Base-by-base conservation (phyloP, 2,329 filamentous ascomycete species). In the Eurotiales sp. region DNA sequence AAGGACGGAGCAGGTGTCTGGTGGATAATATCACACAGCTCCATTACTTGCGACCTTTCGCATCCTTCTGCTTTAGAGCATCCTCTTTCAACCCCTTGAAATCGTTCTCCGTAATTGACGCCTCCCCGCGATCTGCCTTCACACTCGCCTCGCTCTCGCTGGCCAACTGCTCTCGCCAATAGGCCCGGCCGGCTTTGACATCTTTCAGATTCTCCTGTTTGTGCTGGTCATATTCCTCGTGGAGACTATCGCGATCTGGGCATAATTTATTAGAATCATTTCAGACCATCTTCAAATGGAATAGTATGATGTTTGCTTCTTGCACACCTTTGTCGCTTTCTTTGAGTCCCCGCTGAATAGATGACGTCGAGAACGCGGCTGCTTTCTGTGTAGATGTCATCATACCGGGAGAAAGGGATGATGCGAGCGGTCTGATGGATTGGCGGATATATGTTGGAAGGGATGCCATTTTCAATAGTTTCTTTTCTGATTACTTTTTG, bases 151-250 rank as follows among this genome's bases (percentile, higher is more conserved):
- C 89, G 69, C 85, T 88, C 70, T 89, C 83, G 45, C 84, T 87
- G 3, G 88, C 88, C 45, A 95, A 76, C 66, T 86, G 84, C 19
- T 85, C 77, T 72, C 87, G 86, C 88, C 89, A 93, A 65, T 89
- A 79, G 48, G 78, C 85, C 66, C 82, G 78, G 55, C 87, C 88
- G 34, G 79, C 71, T 59, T 77, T 74, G 67, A 70, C 67, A 53
- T 68, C 68, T 55, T 70, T 67, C 53, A 80, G 51, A 50, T 75
- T 72, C n/a, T 85, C 82, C 54, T 88, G 80, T 75, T 91, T 90
- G 57, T 77, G 62, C 11, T 60, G 36, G 56, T 78, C 77, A 56
- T 76, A 76, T 59, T 74, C 62, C 3, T 69, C 58, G 45, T 66
- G 61, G 30, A 77, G 67, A 43, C 69, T 60, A 11, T 77, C 76